These are phyloP conservation scores for Porcisia hertigi DNA, from an alignment of 208 protist genomes.

Conservation along the genomic window DNA sequence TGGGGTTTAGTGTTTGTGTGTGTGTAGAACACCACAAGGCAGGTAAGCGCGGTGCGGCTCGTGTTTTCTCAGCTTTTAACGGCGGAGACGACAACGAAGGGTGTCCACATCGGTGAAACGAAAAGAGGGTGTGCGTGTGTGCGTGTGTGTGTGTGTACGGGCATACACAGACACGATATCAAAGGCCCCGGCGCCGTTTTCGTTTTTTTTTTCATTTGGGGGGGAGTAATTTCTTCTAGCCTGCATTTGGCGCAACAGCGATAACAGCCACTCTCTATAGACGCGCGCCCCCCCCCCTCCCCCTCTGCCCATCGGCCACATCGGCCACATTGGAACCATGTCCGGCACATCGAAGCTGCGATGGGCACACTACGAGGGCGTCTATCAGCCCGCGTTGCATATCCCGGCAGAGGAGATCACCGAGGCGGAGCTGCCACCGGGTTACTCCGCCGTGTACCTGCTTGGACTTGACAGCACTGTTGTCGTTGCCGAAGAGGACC, in stretches of 20 bases:
- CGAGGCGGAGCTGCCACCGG: constrained; percentile 33
- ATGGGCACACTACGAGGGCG: constrained; percentile 73
- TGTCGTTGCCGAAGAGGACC: constrained; percentile 46
- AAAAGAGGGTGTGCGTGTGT: constrained; percentile 18
- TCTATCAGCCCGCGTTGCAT: constrained; percentile 70
- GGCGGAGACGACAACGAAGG: no score
- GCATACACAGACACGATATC: no score
- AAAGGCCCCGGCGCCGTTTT: no score
- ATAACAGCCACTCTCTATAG: neutral
- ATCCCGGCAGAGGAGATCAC: constrained; percentile 46
- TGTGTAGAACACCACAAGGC: no score
- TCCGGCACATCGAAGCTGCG: constrained; percentile 47
- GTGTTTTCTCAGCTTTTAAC: no score
- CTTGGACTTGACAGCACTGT: constrained; percentile 68
- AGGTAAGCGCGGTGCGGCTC: no score
- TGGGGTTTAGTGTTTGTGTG: no score
- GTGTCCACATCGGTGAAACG: no score
- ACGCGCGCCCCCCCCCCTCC: no score
- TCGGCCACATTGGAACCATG: neutral
- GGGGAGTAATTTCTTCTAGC: no score
- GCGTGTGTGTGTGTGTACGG: neutral
- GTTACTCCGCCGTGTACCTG: constrained; percentile 71
- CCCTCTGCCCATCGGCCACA: neutral
- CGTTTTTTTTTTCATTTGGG: no score
- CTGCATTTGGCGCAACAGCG: no score